Conservation (phyloP, 768 basidiomycete species). For the Mycena indigotica region DNA sequence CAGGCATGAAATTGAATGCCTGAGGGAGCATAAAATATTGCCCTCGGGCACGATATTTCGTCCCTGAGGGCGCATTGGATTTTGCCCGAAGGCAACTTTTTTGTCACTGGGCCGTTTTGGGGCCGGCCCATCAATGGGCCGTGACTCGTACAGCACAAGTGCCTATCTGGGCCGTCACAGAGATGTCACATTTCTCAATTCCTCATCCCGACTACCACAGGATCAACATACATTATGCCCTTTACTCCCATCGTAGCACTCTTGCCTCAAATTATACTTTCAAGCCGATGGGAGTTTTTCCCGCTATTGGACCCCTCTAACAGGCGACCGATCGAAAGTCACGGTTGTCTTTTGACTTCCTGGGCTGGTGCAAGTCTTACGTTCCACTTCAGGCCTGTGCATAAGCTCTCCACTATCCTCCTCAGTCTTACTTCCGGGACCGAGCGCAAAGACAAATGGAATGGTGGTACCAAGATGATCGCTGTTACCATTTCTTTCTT, state of each 20-base stretch:
- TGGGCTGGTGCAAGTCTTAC: neutral
- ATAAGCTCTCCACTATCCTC: neutral
- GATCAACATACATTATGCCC: neutral
- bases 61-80: no score
- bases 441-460: constrained; percentile 16
- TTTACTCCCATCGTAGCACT: neutral
- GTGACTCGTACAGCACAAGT: no score
- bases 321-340: neutral
- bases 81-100: no score
- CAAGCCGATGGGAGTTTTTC: neutral
- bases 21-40: no score
- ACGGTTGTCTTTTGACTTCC: neutral
- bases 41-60: no score
- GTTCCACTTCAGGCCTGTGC: neutral
- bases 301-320: neutral
- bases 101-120: no score
- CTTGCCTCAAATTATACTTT: neutral
- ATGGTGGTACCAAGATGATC: constrained; percentile 13
- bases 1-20: no score
- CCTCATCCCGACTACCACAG: no score
- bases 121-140: no score
- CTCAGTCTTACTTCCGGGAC: neutral
- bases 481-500: constrained; percentile 4
- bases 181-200: no score
- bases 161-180: no score